phyloP scores from a whole-genome alignment of 352 stramenopile genomes.

The Phytophthora tentaculata region DNA sequence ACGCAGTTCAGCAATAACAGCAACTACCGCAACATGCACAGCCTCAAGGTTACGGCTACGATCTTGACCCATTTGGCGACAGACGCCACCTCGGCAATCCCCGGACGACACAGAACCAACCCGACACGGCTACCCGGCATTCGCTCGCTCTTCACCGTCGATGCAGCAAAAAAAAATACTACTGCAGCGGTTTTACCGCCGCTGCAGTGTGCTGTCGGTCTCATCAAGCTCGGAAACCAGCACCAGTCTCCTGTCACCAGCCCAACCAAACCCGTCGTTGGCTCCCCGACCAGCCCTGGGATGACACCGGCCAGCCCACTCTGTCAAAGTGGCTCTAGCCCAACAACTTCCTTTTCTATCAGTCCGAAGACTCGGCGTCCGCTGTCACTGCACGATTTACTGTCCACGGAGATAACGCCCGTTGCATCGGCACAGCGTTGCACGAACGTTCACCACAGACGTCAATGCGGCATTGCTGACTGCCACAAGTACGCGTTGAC shows the following conservation, averaged over 20 bases:
- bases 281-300: conserved; percentile 42
- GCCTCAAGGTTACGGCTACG: conserved; percentile 35
- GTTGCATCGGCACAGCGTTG: conserved; percentile 16
- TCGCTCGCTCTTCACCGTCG: conserved; percentile 23
- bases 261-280: conserved; percentile 31
- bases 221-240: conserved; percentile 18
- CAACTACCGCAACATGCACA: conserved; percentile 25
- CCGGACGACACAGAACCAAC: conserved; percentile 23
- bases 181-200: conserved; percentile 19
- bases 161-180: conserved; percentile 8
- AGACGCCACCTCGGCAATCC: conserved; percentile 22
- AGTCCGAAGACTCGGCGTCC: conserved; percentile 48
- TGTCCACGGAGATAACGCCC: conserved; percentile 39
- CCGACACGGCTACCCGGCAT: conserved; percentile 26
- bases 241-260: conserved; percentile 16
- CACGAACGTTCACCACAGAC: conserved; percentile 47
- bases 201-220: conserved; percentile 28
- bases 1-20: conserved; percentile 25
- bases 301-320: conserved; percentile 29
- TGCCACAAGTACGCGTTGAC: conserved; percentile 74
- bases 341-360: neutral
- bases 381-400: conserved; percentile 60
- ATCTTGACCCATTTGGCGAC: conserved; percentile 36
- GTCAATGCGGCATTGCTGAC: conserved; percentile 63
- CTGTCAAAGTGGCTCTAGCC: neutral